Evolutionary conservation across 2,329 filamentous ascomycete species (phyloP).

Genomic region (Botryotinia convoluta): DNA sequence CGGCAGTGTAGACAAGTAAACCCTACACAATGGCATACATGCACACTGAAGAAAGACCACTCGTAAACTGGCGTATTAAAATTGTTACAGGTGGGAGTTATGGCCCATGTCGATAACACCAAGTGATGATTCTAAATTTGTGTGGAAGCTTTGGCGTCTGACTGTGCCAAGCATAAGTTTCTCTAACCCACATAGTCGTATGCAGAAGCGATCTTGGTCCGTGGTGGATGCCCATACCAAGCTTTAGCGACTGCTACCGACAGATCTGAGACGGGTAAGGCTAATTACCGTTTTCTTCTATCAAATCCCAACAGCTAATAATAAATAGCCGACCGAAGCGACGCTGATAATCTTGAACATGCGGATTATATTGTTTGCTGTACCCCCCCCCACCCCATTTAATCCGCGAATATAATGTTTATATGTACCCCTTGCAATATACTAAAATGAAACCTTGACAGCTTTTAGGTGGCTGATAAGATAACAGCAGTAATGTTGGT

Average conservation of each 20-base stretch:
- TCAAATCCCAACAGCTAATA: background rate
- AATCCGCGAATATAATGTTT: background rate
- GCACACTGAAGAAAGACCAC: background rate
- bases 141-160: background rate
- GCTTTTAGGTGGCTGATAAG: background rate
- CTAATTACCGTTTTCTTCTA: background rate
- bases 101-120: background rate
- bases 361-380: background rate
- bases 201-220: background rate
- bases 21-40: background rate
- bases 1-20: background rate
- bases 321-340: background rate
- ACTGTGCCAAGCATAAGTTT: background rate
- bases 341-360: background rate
- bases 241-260: background rate
- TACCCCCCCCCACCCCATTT: background rate
- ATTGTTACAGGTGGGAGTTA: background rate
- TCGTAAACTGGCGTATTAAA: background rate
- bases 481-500: background rate
- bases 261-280: background rate
- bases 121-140: background rate
- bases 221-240: background rate
- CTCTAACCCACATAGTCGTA: background rate
- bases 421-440: background rate
- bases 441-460: background rate